A percentile compares a stretch with the other conserved stretches of the same genome.
These are phyloP conservation scores for Aureobasidium mangrovei DNA, from an alignment of 2,329 filamentous ascomycete genomes.

Conservation along the genomic window DNA sequence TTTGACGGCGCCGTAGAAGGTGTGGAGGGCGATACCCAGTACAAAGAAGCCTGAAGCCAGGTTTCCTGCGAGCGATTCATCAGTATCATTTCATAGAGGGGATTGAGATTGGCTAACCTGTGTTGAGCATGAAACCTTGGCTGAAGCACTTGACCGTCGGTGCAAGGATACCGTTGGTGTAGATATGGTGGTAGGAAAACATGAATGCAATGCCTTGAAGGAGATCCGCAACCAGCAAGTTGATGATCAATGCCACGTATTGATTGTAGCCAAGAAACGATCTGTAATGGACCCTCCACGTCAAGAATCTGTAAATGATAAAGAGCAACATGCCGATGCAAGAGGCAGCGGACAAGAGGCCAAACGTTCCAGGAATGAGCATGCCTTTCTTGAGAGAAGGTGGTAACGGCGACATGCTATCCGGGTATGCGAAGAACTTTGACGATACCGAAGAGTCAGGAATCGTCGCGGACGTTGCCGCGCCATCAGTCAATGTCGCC, in stretches of 20 bases:
- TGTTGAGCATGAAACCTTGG: slow-evolving; percentile 62
- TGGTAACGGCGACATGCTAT: slow-evolving; percentile 21
- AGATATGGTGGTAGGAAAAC: slow-evolving; percentile 53
- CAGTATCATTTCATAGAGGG: not conserved
- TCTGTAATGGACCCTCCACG: slow-evolving; percentile 25
- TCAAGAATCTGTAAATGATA: slow-evolving; percentile 24
- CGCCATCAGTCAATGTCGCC: not conserved
- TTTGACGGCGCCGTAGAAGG: slow-evolving; percentile 53
- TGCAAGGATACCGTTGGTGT: slow-evolving; percentile 45
- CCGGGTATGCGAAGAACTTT: slow-evolving; percentile 24
- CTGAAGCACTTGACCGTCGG: slow-evolving; percentile 48
- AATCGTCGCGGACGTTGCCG: not conserved
- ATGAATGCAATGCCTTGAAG: slow-evolving; percentile 57
- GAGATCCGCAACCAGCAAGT: slow-evolving; percentile 59
- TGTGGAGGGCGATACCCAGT: slow-evolving; percentile 56
- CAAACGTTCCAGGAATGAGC: slow-evolving; percentile 23
- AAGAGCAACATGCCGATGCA: slow-evolving; percentile 24
- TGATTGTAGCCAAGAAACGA: slow-evolving; percentile 44
- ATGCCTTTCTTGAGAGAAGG: slow-evolving; percentile 21
- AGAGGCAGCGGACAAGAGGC: slow-evolving; percentile 23
- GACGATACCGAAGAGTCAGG: not conserved
- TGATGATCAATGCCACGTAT: slow-evolving; percentile 61
- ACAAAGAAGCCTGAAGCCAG: slow-evolving; percentile 56
- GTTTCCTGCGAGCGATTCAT: not conserved
- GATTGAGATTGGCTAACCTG: slow-evolving; percentile 45